phyloP scores from a whole-genome alignment of 2,329 filamentous ascomycete species.

The Ophiocordyceps sinensis region DNA sequence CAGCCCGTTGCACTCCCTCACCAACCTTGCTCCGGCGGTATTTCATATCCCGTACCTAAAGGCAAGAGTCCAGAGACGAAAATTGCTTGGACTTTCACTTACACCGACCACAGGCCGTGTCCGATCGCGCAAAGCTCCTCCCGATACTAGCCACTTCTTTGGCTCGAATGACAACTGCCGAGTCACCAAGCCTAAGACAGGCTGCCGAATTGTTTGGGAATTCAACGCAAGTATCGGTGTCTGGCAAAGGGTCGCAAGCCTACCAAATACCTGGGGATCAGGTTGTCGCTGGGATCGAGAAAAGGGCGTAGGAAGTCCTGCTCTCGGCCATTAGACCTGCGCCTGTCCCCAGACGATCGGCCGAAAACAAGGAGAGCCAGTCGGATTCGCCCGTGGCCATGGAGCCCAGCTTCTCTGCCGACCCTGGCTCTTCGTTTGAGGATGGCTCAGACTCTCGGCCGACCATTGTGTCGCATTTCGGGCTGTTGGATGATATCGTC shows the following conservation, averaged over 20 bases:
- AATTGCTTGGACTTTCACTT: not conserved
- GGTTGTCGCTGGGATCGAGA: constrained; percentile 1
- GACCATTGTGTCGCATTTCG: constrained; percentile 2
- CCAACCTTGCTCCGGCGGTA: constrained; percentile 17
- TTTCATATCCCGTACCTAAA: constrained; percentile 21
- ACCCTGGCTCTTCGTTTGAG: not conserved
- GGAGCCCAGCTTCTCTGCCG: too few relatives aligned
- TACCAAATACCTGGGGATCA: not conserved
- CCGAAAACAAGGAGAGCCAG: not conserved
- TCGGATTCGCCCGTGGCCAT: not conserved
- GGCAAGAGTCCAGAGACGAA: constrained; percentile 8
- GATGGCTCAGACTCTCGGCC: not conserved
- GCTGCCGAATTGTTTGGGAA: constrained; percentile 8
- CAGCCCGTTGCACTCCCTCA: constrained; percentile 10
- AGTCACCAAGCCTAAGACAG: constrained; percentile 19
- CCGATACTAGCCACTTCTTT: constrained; percentile 16
- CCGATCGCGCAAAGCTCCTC: constrained; percentile 12
- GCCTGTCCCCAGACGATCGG: not conserved
- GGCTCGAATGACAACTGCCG: constrained; percentile 16
- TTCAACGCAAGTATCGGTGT: too few relatives aligned
- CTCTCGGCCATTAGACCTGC: constrained; percentile 6
- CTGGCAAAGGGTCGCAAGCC: too few relatives aligned
- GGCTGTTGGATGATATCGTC: not conserved
- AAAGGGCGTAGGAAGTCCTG: constrained; percentile 11
- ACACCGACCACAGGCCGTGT: constrained; percentile 9